Evolutionary conservation across 148 eudicot species (phyloP), one percentile per base, ranked within the genome.

Genomic region (Spergularia bocconei): DNA sequence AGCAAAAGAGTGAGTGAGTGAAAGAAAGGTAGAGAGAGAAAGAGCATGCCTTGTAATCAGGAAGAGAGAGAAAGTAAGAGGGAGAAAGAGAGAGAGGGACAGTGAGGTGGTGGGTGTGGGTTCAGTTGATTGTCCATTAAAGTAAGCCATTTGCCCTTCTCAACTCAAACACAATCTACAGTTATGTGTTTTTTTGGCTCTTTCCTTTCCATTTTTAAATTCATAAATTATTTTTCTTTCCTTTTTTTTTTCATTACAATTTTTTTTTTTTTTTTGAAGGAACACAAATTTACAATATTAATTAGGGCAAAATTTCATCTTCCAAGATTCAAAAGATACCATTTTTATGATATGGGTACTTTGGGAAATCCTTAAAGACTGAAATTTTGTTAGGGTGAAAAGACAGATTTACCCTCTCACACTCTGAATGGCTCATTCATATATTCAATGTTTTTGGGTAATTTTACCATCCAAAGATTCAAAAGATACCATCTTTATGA

Each of bases 61-160:
- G 80, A 78, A 74, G 73, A 74, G 78, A 77, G 88, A 77, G 87
- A 85, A 82, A 80, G 53, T 56, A 81, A 39, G 66, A 77, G 75
- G 70, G 86, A 72, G 88, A 84, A 85, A 82, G 53, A 68, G 84
- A 86, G 85, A 29, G 36, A 29, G 36, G 3, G 36, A 29, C 82
- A 82, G 80, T 85, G 69, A 29, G 36, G 36, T 29, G 36, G 36
- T 29, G 36, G 33, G 36, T 29, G 84, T 74, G 74, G 79, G 72
- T 72, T 72, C 86, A 81, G 84, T 77, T 55, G 63, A 65, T 83
- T 63, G 87, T 80, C 82, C 84, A 79, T 78, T 77, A 79, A 74
- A 82, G 75, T 72, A 74, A 73, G 41, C 83, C 56, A 79, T 51
- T 66, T 75, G 70, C 76, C 25, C 21, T 57, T 76, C 82, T 82